Evolutionary conservation across 768 basidiomycete species (phyloP).

Genomic region (Tricholoma sp.): DNA sequence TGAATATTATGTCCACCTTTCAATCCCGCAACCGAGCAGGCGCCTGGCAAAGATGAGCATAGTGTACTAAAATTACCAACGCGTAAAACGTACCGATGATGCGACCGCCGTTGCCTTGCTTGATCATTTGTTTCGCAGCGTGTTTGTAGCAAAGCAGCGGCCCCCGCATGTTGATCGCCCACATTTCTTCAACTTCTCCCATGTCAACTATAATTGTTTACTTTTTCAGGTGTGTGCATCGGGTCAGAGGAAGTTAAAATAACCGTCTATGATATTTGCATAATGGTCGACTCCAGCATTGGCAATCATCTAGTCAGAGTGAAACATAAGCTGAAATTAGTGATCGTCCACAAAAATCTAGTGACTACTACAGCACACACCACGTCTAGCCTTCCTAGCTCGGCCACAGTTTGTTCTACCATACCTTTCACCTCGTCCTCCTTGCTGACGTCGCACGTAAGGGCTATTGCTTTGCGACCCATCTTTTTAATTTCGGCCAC

Average conservation of each 20-base stretch:
- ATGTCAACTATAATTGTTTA: slow-evolving; percentile 5
- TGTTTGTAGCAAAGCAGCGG: slow-evolving; percentile 7
- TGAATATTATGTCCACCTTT: background rate
- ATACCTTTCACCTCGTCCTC: background rate
- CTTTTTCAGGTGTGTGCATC: background rate
- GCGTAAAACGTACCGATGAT: slow-evolving; percentile 4
- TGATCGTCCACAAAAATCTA: background rate
- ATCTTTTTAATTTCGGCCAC: background rate
- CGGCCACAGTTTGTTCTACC: background rate
- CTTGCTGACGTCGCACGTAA: background rate
- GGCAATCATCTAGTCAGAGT: slow-evolving; percentile 33
- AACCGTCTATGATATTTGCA: slow-evolving; percentile 15
- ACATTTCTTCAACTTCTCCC: slow-evolving; percentile 7
- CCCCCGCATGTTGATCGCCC: slow-evolving; percentile 4
- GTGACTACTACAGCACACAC: background rate
- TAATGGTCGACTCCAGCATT: slow-evolving; percentile 33
- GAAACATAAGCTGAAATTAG: background rate
- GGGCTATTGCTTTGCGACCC: background rate
- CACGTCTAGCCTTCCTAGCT: background rate
- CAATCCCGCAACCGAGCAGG: slow-evolving; percentile 1
- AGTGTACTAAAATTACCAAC: no score
- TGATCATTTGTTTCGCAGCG: no score
- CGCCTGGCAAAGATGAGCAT: background rate
- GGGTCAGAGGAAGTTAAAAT: slow-evolving; percentile 1
- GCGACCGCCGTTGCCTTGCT: no score